Conservation (phyloP, 768 basidiomycete species). For the Lentinula guzmanii region DNA sequence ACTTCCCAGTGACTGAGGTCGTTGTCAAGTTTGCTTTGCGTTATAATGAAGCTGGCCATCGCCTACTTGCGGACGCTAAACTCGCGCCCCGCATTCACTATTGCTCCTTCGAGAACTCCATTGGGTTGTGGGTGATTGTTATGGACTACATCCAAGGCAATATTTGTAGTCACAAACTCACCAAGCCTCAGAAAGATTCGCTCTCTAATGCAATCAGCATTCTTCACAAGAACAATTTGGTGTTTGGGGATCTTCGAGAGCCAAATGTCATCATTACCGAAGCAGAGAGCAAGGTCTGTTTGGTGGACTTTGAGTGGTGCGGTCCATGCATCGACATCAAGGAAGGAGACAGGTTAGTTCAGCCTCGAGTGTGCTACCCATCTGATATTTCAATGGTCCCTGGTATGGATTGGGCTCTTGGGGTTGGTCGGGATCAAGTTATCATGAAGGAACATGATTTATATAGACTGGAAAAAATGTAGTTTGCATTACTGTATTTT, state of each 20-base stretch:
- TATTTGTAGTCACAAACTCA: background rate
- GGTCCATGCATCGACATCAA: background rate
- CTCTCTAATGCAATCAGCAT: slow-evolving; percentile 4
- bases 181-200: background rate
- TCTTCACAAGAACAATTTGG: slow-evolving; percentile 12
- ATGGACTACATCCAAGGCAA: slow-evolving; percentile 1
- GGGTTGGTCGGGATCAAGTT: too few relatives aligned
- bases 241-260: slow-evolving; percentile 15
- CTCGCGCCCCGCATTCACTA: background rate
- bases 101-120: background rate
- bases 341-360: too few relatives aligned
- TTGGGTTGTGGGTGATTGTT: slow-evolving; percentile 2
- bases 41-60: background rate
- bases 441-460: too few relatives aligned
- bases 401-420: too few relatives aligned
- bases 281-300: slow-evolving; percentile 1
- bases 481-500: too few relatives aligned
- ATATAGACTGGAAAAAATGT: too few relatives aligned
- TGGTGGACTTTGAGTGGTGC: slow-evolving; percentile 20
- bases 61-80: background rate
- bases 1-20: background rate
- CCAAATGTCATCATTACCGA: slow-evolving; percentile 8
- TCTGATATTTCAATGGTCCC: too few relatives aligned
- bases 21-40: slow-evolving; percentile 1
- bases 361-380: too few relatives aligned